These are phyloP conservation scores for Botrytis deweyae DNA, from an alignment of 2,329 filamentous ascomycete genomes.

Conservation along the genomic window DNA sequence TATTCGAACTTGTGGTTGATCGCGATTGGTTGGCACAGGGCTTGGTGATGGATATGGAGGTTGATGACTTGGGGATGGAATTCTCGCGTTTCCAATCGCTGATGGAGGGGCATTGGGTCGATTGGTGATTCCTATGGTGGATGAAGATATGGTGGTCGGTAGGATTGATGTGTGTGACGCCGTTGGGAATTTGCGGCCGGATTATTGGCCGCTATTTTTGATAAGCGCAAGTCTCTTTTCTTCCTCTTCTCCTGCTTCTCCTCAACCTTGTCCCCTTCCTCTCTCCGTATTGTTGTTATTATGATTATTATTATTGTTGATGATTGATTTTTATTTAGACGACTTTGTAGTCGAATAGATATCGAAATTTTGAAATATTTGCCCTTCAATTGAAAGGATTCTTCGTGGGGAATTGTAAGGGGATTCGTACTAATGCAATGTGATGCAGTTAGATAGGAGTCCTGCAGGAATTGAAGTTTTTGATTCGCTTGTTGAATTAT, in stretches of 20 bases:
- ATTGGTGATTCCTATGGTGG: constrained; percentile 28
- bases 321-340: neutral
- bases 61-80: constrained; percentile 37
- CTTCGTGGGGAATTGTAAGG: constrained; percentile 4
- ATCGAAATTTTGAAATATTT: constrained; percentile 3
- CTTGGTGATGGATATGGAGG: constrained; percentile 35
- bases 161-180: constrained; percentile 35
- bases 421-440: constrained; percentile 19
- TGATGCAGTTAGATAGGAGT: constrained; percentile 23
- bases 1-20: constrained; percentile 33
- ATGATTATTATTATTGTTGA: neutral
- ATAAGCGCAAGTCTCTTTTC: constrained; percentile 2
- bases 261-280: neutral
- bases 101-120: constrained; percentile 25
- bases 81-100: constrained; percentile 31
- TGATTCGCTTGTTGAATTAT: constrained; percentile 19
- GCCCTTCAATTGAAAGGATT: constrained; percentile 14
- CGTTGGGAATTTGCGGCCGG: constrained; percentile 33
- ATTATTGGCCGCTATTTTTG: constrained; percentile 16
- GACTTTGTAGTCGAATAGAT: neutral
- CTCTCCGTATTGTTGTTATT: neutral
- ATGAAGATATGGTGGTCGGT: constrained; percentile 24
- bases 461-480: constrained; percentile 18
- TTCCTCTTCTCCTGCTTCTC: neutral
- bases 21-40: constrained; percentile 21